These are phyloP conservation scores for Cyclotella sp. DNA, from an alignment of 108 stramenopile species.

Conservation along the genomic window DNA sequence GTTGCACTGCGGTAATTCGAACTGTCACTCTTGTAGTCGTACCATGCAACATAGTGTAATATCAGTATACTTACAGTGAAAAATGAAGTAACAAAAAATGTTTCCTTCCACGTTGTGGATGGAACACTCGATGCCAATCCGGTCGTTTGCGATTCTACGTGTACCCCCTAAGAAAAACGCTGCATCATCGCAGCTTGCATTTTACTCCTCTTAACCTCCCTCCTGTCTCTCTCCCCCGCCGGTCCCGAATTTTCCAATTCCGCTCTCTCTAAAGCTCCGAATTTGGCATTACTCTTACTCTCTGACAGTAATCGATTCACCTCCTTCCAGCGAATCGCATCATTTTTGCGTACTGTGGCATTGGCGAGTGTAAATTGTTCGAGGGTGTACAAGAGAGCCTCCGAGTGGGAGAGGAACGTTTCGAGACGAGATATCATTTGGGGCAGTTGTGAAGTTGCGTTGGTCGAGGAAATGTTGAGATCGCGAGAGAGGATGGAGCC, in stretches of 20 bases:
- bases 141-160: no score
- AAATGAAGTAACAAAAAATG: no score
- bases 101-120: no score
- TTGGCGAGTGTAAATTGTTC: slow-evolving; percentile 10
- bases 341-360: neutral
- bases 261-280: neutral
- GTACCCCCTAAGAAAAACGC: neutral
- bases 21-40: neutral
- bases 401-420: slow-evolving; percentile 23
- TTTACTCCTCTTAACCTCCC: slow-evolving; percentile 5
- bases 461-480: slow-evolving; percentile 22
- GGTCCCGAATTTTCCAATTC: neutral
- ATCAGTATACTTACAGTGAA: no score
- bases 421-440: slow-evolving; percentile 25
- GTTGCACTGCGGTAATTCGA: no score
- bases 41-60: no score
- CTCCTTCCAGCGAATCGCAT: neutral
- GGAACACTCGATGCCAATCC: no score
- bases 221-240: neutral
- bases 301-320: neutral
- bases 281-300: slow-evolving; percentile 3
- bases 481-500: slow-evolving; percentile 46
- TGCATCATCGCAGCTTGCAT: slow-evolving; percentile 7
- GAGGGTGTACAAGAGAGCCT: slow-evolving; percentile 9
- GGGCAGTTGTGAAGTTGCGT: slow-evolving; percentile 9